phyloP scores from a whole-genome alignment of 768 basidiomycete genomes.

The Coprinopsis cinerea region DNA sequence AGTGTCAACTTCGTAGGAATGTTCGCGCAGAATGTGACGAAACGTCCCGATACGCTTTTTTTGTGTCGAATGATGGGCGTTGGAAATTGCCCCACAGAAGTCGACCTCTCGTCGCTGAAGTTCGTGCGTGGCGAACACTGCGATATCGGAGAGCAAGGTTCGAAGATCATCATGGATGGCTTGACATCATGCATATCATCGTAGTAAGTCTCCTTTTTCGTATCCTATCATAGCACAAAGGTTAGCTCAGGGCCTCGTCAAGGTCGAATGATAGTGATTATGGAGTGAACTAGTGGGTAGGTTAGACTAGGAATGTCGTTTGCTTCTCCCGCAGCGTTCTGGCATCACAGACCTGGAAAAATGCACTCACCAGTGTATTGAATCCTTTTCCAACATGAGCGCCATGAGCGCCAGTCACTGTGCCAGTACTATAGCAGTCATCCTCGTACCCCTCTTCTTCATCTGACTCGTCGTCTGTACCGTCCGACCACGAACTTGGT shows the following conservation, averaged over 20 bases:
- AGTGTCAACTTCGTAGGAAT: conserved; percentile 14
- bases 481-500: conserved; percentile 4
- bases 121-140: conserved; percentile 6
- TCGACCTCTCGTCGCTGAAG: conserved; percentile 17
- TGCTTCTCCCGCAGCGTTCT: no score
- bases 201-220: no score
- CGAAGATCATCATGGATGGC: no score
- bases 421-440: conserved; percentile 5
- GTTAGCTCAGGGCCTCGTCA: no score
- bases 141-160: conserved; percentile 6
- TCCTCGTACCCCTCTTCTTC: conserved; percentile 7
- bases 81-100: conserved; percentile 16
- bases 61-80: conserved; percentile 11
- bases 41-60: conserved; percentile 15
- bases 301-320: no score
- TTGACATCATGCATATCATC: no score
- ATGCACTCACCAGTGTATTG: not conserved
- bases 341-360: not conserved
- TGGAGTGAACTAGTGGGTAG: no score
- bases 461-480: conserved; percentile 5
- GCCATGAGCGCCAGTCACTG: not conserved
- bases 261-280: no score
- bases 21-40: conserved; percentile 20
- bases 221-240: no score
- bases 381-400: not conserved